Base-by-base conservation (phyloP, 768 basidiomycete species). In the Suillus tomentosus region DNA sequence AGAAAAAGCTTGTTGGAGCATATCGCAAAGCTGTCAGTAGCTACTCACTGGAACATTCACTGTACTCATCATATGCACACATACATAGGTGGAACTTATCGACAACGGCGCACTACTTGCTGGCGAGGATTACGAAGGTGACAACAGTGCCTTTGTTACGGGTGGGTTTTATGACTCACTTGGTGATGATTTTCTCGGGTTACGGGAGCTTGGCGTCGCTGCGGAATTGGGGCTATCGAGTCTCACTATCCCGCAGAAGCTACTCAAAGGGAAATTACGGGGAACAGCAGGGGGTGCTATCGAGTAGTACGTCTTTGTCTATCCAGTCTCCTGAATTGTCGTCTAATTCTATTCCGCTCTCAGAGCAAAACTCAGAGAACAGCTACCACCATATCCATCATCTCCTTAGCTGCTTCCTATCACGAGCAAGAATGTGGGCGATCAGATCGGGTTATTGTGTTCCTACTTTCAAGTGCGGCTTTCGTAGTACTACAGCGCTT, bases 141-240 rank as follows among this genome's bases (percentile, higher is more conserved):
- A 89, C 48, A 87, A 87, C 19, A 81, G 87, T 43, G 85, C 85
- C 53, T 82, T 92, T 55, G 82, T 87, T 22, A 86, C 87, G 90
- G 95, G 95, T 60, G 90, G 92, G 70, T 95, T 96, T 74, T 89
- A 93, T 0, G 92, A 94, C 59, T 82, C 87, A 17, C 83, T 96
- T 17, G 95, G 95, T 37, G 95, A 95, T 70, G 96, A 99, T 74
- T 96, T 96, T 78, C 84, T 98, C 15, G 96, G 96, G 14, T 81
- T 98, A 34, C 85, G 86, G 58, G 94, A 92, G 71, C 79, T 95
- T 51, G 96, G 95, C 36, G 93, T 97, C 58, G 94, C 94, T 24
- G 85, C 84, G 51, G 96, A 97, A 71, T 82, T 91, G 58, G 93
- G 92, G 17, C 79, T 96, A 65, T 84, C 89, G 19, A 89, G 84